Conservation (phyloP, 768 basidiomycete genomes). For the Russula vinacea region DNA sequence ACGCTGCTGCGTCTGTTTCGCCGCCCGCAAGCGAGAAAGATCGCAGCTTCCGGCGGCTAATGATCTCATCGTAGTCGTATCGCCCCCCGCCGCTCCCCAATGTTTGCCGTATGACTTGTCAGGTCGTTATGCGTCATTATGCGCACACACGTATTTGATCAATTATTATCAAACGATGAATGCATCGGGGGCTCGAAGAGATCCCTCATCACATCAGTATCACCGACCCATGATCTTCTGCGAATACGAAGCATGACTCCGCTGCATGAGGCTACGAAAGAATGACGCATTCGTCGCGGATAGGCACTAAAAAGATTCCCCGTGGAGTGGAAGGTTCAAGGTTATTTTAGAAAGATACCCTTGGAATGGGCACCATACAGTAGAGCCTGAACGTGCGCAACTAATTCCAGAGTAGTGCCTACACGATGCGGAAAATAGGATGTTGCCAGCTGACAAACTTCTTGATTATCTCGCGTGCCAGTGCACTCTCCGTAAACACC, state of each 20-base stretch:
- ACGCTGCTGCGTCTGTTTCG: conserved; percentile 52
- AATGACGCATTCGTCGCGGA: background rate
- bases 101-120: background rate
- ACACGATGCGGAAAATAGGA: too few species aligned
- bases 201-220: background rate
- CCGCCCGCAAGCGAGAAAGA: background rate
- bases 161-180: background rate
- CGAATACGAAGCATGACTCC: background rate
- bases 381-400: too few species aligned
- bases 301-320: background rate
- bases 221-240: background rate
- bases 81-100: background rate
- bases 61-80: background rate
- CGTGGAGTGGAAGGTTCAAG: too few species aligned
- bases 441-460: too few species aligned
- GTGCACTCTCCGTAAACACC: too few species aligned
- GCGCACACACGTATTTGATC: background rate
- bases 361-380: too few species aligned
- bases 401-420: too few species aligned
- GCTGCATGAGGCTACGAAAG: too few species aligned
- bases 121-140: background rate
- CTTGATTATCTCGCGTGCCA: too few species aligned
- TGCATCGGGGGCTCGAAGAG: background rate
- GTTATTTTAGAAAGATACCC: too few species aligned
- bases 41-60: background rate